A percentile compares a stretch with the other conserved stretches of the same genome.
These are phyloP conservation scores for Penicillium longicatenatum DNA, from an alignment of 495 filamentous ascomycete species.

Conservation along the genomic window DNA sequence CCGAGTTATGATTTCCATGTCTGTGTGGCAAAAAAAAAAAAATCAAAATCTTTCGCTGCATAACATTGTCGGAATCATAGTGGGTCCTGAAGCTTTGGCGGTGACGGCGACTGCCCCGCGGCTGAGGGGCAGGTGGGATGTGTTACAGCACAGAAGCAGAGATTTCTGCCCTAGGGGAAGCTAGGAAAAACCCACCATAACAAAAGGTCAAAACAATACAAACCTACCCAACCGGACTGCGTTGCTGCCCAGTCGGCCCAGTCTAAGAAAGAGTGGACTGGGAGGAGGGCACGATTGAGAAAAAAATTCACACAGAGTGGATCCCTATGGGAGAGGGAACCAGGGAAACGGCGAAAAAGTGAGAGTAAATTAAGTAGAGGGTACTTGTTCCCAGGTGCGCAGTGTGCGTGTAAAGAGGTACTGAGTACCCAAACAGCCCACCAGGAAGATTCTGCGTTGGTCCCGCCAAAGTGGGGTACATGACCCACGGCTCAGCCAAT, in stretches of 20 bases:
- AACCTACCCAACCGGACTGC: conserved; percentile 24
- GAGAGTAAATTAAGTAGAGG: conserved; percentile 10
- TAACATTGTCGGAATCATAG: conserved; percentile 3
- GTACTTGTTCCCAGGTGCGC: too few relatives aligned
- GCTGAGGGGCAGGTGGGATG: conserved; percentile 10
- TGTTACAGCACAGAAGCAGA: background rate
- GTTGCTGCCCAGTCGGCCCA: conserved; percentile 45
- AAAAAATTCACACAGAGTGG: conserved; percentile 35
- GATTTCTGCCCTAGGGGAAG: background rate
- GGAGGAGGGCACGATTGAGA: conserved; percentile 18
- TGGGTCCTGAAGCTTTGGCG: conserved; percentile 9
- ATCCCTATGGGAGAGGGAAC: conserved; percentile 21
- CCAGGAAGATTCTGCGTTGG: conserved; percentile 44
- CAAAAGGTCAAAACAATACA: conserved; percentile 4
- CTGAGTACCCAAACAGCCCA: conserved; percentile 18
- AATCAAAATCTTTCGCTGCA: conserved; percentile 7
- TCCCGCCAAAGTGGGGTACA: conserved; percentile 21
- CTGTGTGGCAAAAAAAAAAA: conserved; percentile 10
- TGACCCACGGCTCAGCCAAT: conserved; percentile 31
- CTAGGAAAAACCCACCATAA: background rate
- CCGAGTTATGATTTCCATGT: background rate
- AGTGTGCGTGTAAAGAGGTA: background rate
- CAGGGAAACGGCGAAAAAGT: conserved; percentile 28
- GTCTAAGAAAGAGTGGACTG: conserved; percentile 21
- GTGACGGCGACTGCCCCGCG: conserved; percentile 9